A percentile compares a stretch with the other conserved stretches of the same genome.
phyloP scores from a whole-genome alignment of 108 stramenopile genomes.

The Skeletonema costatum region DNA sequence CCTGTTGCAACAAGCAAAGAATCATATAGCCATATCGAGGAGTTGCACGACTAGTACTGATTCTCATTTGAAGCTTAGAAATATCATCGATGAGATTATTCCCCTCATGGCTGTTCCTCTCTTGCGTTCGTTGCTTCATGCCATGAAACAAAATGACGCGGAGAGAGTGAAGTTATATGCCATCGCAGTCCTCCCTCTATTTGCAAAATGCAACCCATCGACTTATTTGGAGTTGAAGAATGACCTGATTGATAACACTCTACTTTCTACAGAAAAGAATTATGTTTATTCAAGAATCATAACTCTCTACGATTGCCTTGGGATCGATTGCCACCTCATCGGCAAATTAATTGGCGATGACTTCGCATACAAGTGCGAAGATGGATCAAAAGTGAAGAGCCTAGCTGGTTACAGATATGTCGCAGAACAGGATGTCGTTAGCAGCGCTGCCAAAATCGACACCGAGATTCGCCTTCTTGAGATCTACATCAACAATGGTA shows the following conservation, averaged over 20 bases:
- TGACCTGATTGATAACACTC: constrained; percentile 43
- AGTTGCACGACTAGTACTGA: constrained; percentile 61
- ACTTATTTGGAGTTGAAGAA: constrained; percentile 59
- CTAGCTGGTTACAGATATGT: constrained; percentile 35
- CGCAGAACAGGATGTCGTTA: constrained; percentile 14
- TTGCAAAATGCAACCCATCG: constrained; percentile 58
- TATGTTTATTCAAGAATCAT: constrained; percentile 54
- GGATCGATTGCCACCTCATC: constrained; percentile 31
- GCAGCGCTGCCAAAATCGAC: constrained; percentile 34
- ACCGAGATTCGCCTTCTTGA: constrained; percentile 37
- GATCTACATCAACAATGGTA: constrained; percentile 36
- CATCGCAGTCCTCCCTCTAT: constrained; percentile 68
- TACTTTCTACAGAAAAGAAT: constrained; percentile 46
- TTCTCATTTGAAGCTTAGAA: constrained; percentile 53
- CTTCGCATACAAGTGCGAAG: constrained; percentile 20
- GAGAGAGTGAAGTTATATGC: constrained; percentile 67
- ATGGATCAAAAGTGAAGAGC: constrained; percentile 8
- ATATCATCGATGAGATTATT: constrained; percentile 64
- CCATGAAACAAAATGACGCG: constrained; percentile 53
- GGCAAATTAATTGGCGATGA: constrained; percentile 29
- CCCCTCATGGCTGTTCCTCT: constrained; percentile 74
- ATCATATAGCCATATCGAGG: constrained; percentile 68
- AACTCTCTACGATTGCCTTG: constrained; percentile 68
- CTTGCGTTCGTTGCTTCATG: constrained; percentile 66
- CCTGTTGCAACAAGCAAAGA: constrained; percentile 78